Conservation (phyloP, 1,139 yeast genomes). For the Kodamaea fungicola region DNA sequence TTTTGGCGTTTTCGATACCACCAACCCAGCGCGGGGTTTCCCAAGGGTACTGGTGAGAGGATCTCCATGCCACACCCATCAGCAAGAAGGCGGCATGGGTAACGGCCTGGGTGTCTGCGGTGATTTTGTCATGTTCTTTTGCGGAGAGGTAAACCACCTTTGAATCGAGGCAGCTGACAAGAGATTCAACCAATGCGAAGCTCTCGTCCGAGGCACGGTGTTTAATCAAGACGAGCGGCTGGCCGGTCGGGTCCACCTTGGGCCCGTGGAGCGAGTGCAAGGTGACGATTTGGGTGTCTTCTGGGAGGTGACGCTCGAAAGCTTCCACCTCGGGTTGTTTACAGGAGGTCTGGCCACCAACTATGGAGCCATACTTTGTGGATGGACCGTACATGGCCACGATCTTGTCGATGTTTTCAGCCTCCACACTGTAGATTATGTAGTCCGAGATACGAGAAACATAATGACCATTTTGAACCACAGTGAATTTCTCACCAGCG, state of each 20-base stretch:
- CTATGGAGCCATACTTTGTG: constrained; percentile 81
- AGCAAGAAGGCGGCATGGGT: constrained; percentile 96
- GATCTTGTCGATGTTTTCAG: constrained; percentile 70
- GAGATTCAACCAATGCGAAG: constrained; percentile 55
- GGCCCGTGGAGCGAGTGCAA: constrained; percentile 97
- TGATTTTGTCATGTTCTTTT: constrained; percentile 83
- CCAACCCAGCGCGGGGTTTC: constrained; percentile 83
- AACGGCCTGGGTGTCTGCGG: constrained; percentile 98
- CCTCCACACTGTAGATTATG: constrained; percentile 86
- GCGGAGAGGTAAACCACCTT: constrained; percentile 78
- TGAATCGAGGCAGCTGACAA: constrained; percentile 73
- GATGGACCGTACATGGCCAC: constrained; percentile 80
- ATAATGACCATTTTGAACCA: constrained; percentile 71
- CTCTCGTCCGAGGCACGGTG: constrained; percentile 64
- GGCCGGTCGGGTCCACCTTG: constrained; percentile 81
- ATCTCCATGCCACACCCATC: constrained; percentile 97
- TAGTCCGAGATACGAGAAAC: constrained; percentile 82
- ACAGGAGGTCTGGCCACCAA: constrained; percentile 98
- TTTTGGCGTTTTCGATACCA: constrained; percentile 93
- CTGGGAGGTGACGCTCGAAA: constrained; percentile 70
- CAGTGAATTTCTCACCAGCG: constrained; percentile 44
- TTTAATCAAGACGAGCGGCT: constrained; percentile 81
- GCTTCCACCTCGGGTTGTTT: constrained; percentile 88
- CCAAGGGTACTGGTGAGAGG: constrained; percentile 88
- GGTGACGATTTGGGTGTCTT: constrained; percentile 77